A percentile compares a stretch with the other conserved stretches of the same genome.
phyloP scores from a whole-genome alignment of 495 filamentous ascomycete genomes.

The Usnea hakonensis region DNA sequence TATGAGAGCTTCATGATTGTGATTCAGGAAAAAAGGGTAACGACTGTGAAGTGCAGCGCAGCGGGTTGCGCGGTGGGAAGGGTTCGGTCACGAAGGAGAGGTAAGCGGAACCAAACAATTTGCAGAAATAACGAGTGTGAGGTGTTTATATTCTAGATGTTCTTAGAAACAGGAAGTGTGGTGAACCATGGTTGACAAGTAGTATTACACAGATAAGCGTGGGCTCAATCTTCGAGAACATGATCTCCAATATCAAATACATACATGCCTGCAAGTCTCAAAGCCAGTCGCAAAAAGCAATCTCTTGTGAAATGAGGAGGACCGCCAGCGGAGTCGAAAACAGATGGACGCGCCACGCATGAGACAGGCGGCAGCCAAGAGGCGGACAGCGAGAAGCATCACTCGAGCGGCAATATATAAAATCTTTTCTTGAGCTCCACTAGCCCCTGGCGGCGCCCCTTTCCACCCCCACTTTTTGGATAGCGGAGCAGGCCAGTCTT shows the following conservation, averaged over 20 bases:
- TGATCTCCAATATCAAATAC: neutral
- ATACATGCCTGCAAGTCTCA: neutral
- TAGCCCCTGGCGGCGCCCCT: too few relatives aligned
- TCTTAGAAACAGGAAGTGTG: neutral
- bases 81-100: neutral
- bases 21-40: neutral
- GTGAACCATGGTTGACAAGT: neutral
- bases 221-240: neutral
- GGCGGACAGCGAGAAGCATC: neutral
- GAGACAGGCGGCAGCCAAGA: neutral
- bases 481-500: too few relatives aligned
- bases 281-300: neutral
- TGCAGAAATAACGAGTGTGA: neutral
- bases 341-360: neutral
- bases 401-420: constrained; percentile 1
- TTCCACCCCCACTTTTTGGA: too few relatives aligned
- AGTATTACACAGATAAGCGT: neutral
- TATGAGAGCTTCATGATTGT: neutral
- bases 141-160: neutral
- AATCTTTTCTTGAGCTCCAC: too few relatives aligned
- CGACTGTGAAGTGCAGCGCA: neutral
- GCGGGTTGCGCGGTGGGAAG: neutral
- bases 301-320: neutral
- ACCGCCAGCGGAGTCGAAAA: neutral
- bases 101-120: neutral